Evolutionary conservation across 192 early-diverging fungal genomes (phyloP), one percentile per base, ranked within the genome.

Genomic region (Coemansia sp.): DNA sequence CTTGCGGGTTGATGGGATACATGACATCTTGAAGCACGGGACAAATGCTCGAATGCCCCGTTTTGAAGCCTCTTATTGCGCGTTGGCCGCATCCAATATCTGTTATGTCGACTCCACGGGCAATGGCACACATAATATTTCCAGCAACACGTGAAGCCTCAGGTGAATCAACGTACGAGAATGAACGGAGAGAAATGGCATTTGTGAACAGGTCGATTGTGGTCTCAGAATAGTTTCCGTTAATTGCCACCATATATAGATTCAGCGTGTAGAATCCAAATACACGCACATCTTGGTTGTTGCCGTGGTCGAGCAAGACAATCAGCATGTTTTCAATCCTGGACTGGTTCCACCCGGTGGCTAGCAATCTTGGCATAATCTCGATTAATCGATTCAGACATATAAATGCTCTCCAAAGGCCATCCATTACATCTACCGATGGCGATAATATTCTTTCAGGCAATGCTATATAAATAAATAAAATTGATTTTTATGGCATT

Each of bases 251-350:
- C 62, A 81, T 76, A 39, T 81, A 81, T 10, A 76, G 30, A 20
- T 57, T 51, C 30, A 81, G 64, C 0, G 67, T 64, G 23, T 81
- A 70, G 14, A 64, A 59, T 0, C 78, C 78, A 17, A 81, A 64
- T 9, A 61, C 39, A 19, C 78, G 73, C 39, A 81, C 70, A 20
- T 75, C 78, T 2, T 68, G 70, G 61, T 81, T 75, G 54, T 81
- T 81, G 24, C 78, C 78, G 30, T 81, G 78, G 27, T 81, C 78
- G 11, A 81, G 74, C 24, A 76, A 33, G 5, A 81, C 69, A 21
- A 81, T 64, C 54, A 81, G 31, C 62, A 81, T 73, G 31, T 76
- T 81, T 36, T 76, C 78, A n/a, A 81, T 81, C 46, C 76, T 63
- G 0, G 30, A 8, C 29, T 69, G 70, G 27, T 61, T 59, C 78